Conservation (phyloP, 2,329 filamentous ascomycete species). For the Colletotrichum liriopes region DNA sequence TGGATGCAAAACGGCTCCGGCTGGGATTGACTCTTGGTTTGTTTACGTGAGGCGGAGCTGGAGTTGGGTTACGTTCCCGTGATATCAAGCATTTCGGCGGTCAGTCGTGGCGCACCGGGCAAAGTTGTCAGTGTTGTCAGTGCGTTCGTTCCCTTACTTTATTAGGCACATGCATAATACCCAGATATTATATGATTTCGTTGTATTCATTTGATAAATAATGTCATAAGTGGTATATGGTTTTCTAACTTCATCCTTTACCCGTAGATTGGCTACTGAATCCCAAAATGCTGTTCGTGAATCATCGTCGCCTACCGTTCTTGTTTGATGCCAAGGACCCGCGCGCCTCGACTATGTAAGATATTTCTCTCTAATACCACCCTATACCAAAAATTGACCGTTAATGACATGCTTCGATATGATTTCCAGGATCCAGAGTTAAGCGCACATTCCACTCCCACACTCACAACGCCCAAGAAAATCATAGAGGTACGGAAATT, state of each 20-base stretch:
- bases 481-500: background rate
- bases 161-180: constrained; percentile 2
- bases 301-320: background rate
- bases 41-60: background rate
- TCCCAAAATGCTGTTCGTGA: background rate
- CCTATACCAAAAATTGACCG: background rate
- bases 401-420: background rate
- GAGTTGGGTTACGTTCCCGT: background rate
- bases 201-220: background rate
- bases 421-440: background rate
- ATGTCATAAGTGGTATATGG: background rate
- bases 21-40: background rate
- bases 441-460: no score
- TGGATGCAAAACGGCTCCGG: background rate
- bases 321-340: background rate
- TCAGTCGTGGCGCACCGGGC: no score
- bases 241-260: background rate
- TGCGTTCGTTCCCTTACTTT: background rate
- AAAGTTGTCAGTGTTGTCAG: background rate
- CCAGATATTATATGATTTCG: background rate
- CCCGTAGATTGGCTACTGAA: background rate
- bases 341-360: background rate
- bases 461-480: background rate
- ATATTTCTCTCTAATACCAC: background rate
- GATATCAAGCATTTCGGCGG: background rate